These are phyloP conservation scores for Penicillium cosmopolitanum DNA, from an alignment of 495 filamentous ascomycete species.

Conservation along the genomic window DNA sequence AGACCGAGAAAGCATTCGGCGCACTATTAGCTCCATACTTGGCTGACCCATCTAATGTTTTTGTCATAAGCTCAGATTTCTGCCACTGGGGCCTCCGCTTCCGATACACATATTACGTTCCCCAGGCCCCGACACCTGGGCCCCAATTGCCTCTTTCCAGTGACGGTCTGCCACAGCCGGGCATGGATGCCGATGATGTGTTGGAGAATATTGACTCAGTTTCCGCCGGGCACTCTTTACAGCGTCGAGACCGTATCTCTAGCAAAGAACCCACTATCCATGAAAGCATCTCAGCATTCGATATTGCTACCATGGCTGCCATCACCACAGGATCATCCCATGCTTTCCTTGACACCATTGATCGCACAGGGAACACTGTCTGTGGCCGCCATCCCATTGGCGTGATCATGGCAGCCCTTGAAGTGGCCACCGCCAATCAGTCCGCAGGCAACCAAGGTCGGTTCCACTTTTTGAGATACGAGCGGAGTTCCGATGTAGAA, in stretches of 20 bases:
- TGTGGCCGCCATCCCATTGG: conserved; percentile 97
- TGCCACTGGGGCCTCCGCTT: conserved; percentile 95
- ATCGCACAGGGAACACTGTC: conserved; percentile 84
- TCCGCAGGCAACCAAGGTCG: conserved; percentile 53
- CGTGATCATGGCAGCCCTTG: conserved; percentile 86
- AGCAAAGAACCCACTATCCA: conserved; percentile 64
- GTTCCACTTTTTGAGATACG: conserved; percentile 89
- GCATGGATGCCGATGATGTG: conserved; percentile 28
- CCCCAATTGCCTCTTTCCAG: conserved; percentile 47
- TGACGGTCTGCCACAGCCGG: conserved; percentile 45
- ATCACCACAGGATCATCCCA: conserved; percentile 74
- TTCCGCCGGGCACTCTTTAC: conserved; percentile 42
- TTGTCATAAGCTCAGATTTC: conserved; percentile 92
- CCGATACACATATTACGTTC: conserved; percentile 80
- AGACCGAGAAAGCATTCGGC: conserved; percentile 72
- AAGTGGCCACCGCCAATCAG: conserved; percentile 48
- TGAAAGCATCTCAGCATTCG: conserved; percentile 82
- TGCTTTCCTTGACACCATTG: conserved; percentile 67
- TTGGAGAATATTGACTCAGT: conserved; percentile 34
- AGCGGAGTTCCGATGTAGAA: conserved; percentile 80
- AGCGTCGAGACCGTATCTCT: conserved; percentile 42
- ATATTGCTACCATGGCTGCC: conserved; percentile 80
- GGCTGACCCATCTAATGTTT: conserved; percentile 73
- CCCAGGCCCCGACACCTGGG: conserved; percentile 46
- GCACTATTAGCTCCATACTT: conserved; percentile 77